These are phyloP conservation scores for Ramaria rubella DNA, from an alignment of 768 basidiomycete genomes.

Conservation along the genomic window DNA sequence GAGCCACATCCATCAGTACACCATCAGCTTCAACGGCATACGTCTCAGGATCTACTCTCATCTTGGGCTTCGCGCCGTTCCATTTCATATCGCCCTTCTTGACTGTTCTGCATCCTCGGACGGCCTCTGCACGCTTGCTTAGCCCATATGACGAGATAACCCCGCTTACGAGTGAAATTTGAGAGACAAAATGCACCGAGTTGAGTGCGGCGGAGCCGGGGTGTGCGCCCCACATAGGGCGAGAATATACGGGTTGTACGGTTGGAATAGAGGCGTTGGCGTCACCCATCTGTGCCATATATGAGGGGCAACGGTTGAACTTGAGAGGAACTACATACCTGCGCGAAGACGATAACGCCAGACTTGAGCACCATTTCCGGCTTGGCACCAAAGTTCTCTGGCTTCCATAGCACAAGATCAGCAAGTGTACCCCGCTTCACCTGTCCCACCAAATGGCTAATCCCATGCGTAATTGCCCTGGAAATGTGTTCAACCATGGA, in stretches of 20 bases:
- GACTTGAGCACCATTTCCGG: constrained; percentile 95
- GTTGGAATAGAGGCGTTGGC: constrained; percentile 95
- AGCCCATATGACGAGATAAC: constrained; percentile 61
- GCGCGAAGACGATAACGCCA: constrained; percentile 86
- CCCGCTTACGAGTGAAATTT: constrained; percentile 55
- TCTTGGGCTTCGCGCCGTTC: constrained; percentile 75
- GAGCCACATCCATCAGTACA: constrained; percentile 63
- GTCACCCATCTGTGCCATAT: constrained; percentile 73
- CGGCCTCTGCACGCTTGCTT: constrained; percentile 66
- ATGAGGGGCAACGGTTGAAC: neutral
- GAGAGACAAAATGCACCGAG: constrained; percentile 83
- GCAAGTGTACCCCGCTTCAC: constrained; percentile 78
- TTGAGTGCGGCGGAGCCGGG: constrained; percentile 73
- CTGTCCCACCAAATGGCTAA: constrained; percentile 81
- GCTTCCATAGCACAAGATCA: constrained; percentile 94
- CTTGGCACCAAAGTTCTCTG: constrained; percentile 85
- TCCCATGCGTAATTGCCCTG: constrained; percentile 92
- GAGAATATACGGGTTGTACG: constrained; percentile 80
- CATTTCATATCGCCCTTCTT: constrained; percentile 91
- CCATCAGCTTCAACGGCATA: constrained; percentile 86
- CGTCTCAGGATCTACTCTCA: constrained; percentile 88
- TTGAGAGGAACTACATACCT: constrained; percentile 42
- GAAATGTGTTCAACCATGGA: neutral
- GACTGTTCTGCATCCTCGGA: constrained; percentile 66
- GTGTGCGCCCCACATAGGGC: constrained; percentile 91